Percentiles rank a stretch among this genome's conserved stretches.
These are phyloP conservation scores for Tetrahymena borealis DNA, from an alignment of 73 alveolate species.

Conservation along the genomic window DNA sequence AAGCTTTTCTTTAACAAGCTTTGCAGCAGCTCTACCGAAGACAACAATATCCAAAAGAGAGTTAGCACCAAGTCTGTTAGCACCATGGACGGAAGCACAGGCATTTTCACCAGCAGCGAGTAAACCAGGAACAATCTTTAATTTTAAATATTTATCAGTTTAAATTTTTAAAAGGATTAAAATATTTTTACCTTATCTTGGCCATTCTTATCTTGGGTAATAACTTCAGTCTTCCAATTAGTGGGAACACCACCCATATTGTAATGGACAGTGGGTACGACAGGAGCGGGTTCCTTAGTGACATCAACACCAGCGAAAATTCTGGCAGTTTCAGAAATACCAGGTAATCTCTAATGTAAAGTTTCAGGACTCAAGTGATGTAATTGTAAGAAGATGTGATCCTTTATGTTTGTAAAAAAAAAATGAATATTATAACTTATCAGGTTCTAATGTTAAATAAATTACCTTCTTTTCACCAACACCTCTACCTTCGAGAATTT, in stretches of 20 bases:
- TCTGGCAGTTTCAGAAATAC: slow-evolving; percentile 91
- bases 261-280: slow-evolving; percentile 98
- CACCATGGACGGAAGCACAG: slow-evolving; percentile 99
- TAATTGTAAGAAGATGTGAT: slow-evolving; percentile 82
- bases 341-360: slow-evolving; percentile 89
- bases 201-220: slow-evolving; percentile 62
- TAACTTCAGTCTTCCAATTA: slow-evolving; percentile 85
- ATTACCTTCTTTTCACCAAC: slow-evolving; percentile 64
- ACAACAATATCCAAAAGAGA: slow-evolving; percentile 95
- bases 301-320: slow-evolving; percentile 97
- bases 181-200: slow-evolving; percentile 35
- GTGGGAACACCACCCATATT: slow-evolving; percentile 99
- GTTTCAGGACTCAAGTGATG: slow-evolving; percentile 90
- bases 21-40: slow-evolving; percentile 94
- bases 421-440: no score
- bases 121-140: slow-evolving; percentile 80
- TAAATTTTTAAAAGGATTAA: not conserved
- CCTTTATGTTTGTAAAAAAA: slow-evolving; percentile 58
- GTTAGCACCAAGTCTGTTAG: slow-evolving; percentile 98
- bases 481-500: slow-evolving; percentile 59
- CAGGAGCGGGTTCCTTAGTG: slow-evolving; percentile 96
- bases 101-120: slow-evolving; percentile 98
- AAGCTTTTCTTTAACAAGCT: slow-evolving; percentile 50
- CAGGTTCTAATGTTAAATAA: no score
- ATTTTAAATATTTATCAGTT: not conserved